Conservation (phyloP, 768 basidiomycete species). For the Melanogaster broomeanus region DNA sequence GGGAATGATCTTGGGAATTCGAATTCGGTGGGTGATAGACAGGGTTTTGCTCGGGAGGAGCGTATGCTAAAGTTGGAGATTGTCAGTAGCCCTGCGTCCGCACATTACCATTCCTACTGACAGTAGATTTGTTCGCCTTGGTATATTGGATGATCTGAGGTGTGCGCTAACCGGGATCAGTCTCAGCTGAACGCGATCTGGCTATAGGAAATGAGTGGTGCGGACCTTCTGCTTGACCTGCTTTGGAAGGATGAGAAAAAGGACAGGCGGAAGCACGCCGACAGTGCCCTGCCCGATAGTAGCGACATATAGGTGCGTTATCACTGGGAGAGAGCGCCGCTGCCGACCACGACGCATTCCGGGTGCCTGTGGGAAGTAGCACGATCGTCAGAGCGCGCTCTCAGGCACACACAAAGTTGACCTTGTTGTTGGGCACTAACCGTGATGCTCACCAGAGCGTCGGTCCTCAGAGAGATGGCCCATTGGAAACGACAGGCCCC, state of each 20-base stretch:
- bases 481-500: conserved; percentile 5
- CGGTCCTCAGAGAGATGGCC: conserved; percentile 16
- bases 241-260: conserved; percentile 19
- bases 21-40: conserved; percentile 18
- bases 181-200: neutral
- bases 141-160: conserved; percentile 11
- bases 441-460: conserved; percentile 4
- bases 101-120: conserved; percentile 7
- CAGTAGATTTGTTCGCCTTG: conserved; percentile 16
- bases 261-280: conserved; percentile 28
- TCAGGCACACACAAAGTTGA: neutral
- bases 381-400: conserved; percentile 4
- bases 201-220: neutral
- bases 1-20: conserved; percentile 14
- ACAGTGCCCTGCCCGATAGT: conserved; percentile 25
- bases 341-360: conserved; percentile 1
- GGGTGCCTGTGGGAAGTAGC: conserved; percentile 12
- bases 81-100: conserved; percentile 3
- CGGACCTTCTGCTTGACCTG: conserved; percentile 19
- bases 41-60: conserved; percentile 14
- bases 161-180: conserved; percentile 15
- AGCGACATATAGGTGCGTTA: conserved; percentile 23
- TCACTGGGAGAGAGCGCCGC: neutral
- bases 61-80: conserved; percentile 17
- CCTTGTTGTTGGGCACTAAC: conserved; percentile 11